Evolutionary conservation across 345 rosid genomes (phyloP).

Genomic region (Orychophragmus violaceus): DNA sequence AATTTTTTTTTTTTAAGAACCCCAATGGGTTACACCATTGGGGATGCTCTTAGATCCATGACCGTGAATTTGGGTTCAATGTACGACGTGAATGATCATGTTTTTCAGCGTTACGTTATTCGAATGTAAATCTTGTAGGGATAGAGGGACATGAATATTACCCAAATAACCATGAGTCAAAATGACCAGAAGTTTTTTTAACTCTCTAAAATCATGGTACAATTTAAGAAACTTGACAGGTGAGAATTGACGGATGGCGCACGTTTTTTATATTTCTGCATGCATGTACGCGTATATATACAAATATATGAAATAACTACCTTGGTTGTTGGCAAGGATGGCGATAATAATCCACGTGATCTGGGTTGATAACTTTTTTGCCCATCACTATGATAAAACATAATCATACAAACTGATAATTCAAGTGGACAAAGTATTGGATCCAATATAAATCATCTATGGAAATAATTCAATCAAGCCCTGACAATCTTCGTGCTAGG

Average conservation of each 20-base stretch:
- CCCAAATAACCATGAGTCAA: neutral
- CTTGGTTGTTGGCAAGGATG: slow-evolving; percentile 23
- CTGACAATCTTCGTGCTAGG: neutral
- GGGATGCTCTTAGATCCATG: neutral
- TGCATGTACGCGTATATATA: neutral
- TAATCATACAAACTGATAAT: neutral
- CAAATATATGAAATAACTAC: neutral
- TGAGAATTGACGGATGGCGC: slow-evolving; percentile 21
- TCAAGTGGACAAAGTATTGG: too few relatives aligned
- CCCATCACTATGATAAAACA: neutral
- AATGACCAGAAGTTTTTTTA: neutral
- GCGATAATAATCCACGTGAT: neutral
- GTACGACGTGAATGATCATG: neutral
- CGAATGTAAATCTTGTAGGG: neutral
- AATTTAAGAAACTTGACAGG: slow-evolving; percentile 18
- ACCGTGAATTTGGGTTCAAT: neutral
- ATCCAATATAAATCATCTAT: neutral
- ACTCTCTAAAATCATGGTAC: neutral
- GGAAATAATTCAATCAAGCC: neutral
- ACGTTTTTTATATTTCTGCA: slow-evolving; percentile 15
- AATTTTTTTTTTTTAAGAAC: too few relatives aligned
- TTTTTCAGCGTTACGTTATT: neutral
- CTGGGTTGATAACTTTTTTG: neutral
- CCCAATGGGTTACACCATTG: too few relatives aligned
- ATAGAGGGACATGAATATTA: neutral